A percentile compares a stretch with the other conserved stretches of the same genome.
These are phyloP conservation scores for Sextonia rubra DNA, from an alignment of 164 flowering plant genomes.

Conservation along the genomic window DNA sequence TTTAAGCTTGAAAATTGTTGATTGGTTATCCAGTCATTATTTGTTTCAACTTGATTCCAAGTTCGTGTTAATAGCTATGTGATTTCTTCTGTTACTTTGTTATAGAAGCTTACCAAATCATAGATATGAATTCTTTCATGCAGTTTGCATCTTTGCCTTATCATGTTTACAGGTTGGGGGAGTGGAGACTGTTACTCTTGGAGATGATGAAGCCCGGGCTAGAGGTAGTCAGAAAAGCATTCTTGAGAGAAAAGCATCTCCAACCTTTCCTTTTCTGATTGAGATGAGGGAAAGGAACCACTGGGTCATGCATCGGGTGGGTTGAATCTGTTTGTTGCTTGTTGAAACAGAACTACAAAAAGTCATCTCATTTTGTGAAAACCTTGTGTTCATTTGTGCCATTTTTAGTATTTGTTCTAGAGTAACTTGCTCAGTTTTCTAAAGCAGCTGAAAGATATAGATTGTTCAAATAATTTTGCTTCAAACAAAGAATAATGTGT, in stretches of 20 bases:
- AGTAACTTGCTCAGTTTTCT: background rate
- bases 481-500: no score
- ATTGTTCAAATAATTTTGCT: no score
- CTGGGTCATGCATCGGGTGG: conserved; percentile 70
- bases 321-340: conserved; percentile 1
- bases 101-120: background rate
- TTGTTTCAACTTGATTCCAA: background rate
- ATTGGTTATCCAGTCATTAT: background rate
- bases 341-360: conserved; percentile 9
- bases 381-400: background rate
- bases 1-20: background rate
- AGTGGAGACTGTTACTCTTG: conserved; percentile 54
- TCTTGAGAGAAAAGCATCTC: conserved; percentile 64
- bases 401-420: no score
- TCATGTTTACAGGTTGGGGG: conserved; percentile 53
- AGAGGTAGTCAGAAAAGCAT: conserved; percentile 59
- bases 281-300: conserved; percentile 72
- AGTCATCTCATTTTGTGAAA: background rate
- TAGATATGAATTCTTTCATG: background rate
- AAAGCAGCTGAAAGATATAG: background rate
- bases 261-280: conserved; percentile 68
- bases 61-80: background rate
- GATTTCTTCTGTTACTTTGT: background rate
- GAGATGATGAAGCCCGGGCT: conserved; percentile 67
- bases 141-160: background rate